Percentiles rank a stretch among this genome's conserved stretches.
phyloP scores from a whole-genome alignment of 495 filamentous ascomycete genomes.

The Aspergillus sclerotioniger region DNA sequence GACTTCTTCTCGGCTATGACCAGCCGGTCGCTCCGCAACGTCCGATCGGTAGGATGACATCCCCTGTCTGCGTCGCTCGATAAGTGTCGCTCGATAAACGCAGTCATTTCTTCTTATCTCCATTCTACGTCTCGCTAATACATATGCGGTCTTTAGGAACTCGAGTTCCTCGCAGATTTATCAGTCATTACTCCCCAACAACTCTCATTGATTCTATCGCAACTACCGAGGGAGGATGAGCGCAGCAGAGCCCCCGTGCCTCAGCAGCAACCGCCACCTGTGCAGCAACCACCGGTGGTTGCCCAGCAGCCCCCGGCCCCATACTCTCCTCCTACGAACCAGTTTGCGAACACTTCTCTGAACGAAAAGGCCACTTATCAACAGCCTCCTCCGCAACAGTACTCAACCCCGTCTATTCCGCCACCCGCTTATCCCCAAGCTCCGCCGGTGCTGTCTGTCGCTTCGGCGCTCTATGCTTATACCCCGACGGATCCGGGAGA shows the following conservation, averaged over 20 bases:
- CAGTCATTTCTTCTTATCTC: neutral
- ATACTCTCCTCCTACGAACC: constrained; percentile 44
- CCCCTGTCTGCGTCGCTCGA: neutral
- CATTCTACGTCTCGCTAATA: constrained; percentile 4
- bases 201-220: constrained; percentile 66
- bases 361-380: constrained; percentile 55
- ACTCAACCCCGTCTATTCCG: constrained; percentile 40
- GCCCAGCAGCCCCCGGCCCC: constrained; percentile 34
- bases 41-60: constrained; percentile 67
- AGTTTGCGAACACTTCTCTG: constrained; percentile 45
- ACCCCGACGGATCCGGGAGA: constrained; percentile 74
- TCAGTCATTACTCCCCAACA: constrained; percentile 67
- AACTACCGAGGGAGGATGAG: constrained; percentile 68
- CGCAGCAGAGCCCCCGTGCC: constrained; percentile 34
- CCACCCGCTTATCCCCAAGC: constrained; percentile 54
- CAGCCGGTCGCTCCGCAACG: constrained; percentile 79
- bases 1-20: constrained; percentile 51
- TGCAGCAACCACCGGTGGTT: constrained; percentile 26
- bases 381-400: constrained; percentile 39
- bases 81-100: neutral
- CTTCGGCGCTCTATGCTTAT: constrained; percentile 84
- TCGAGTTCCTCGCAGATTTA: constrained; percentile 82
- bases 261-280: constrained; percentile 26
- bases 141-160: constrained; percentile 59
- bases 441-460: constrained; percentile 63